These are phyloP conservation scores for Pythium insidiosum DNA, from an alignment of 352 stramenopile genomes.

Conservation along the genomic window DNA sequence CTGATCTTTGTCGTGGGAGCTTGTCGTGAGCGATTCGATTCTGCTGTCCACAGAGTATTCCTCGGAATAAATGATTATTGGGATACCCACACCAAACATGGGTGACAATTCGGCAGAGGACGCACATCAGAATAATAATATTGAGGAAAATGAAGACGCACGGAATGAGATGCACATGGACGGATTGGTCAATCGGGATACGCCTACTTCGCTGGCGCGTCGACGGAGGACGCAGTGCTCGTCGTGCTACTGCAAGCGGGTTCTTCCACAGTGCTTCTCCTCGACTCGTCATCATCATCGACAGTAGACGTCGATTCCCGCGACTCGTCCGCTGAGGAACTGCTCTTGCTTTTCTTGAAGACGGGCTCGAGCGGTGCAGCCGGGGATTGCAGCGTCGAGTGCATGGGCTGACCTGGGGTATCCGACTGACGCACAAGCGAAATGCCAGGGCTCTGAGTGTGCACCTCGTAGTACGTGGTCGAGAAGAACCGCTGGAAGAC, in stretches of 20 bases:
- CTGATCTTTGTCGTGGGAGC: too few relatives aligned
- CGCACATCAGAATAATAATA: too few relatives aligned
- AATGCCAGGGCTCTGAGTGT: slow-evolving; percentile 70
- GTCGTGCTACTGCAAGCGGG: slow-evolving; percentile 28
- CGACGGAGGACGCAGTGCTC: slow-evolving; percentile 25
- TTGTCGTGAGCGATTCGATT: too few relatives aligned
- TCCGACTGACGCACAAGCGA: slow-evolving; percentile 41
- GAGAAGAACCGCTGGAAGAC: slow-evolving; percentile 40
- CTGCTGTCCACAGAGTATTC: too few relatives aligned
- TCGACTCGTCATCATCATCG: slow-evolving; percentile 25
- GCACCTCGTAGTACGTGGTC: slow-evolving; percentile 77
- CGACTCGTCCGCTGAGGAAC: slow-evolving; percentile 18
- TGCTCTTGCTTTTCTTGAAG: slow-evolving; percentile 31
- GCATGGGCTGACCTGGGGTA: slow-evolving; percentile 52
- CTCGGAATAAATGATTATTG: too few relatives aligned
- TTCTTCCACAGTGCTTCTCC: slow-evolving; percentile 24
- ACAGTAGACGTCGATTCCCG: slow-evolving; percentile 30
- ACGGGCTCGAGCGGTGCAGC: slow-evolving; percentile 23
- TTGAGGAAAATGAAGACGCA: too few relatives aligned
- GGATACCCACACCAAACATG: too few relatives aligned
- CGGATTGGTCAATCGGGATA: too few relatives aligned
- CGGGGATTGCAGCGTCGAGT: slow-evolving; percentile 42
- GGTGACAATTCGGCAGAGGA: too few relatives aligned
- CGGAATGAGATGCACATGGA: too few relatives aligned
- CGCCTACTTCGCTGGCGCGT: slow-evolving; percentile 14